Evolutionary conservation across 2,329 filamentous ascomycete species (phyloP), one percentile per base, ranked within the genome.

Genomic region (Cladophialophora immunda): DNA sequence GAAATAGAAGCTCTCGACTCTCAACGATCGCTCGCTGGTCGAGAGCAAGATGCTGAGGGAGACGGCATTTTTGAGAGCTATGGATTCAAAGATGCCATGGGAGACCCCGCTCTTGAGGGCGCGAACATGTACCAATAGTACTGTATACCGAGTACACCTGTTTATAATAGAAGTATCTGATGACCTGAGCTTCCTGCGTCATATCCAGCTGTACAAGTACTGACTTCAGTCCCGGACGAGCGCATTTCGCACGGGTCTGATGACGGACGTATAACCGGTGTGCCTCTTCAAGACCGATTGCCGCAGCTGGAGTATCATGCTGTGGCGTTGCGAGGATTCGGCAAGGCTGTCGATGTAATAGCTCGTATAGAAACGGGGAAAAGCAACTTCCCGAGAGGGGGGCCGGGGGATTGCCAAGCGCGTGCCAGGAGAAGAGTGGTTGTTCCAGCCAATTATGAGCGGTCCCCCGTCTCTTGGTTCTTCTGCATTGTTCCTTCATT

Each of bases 101-200:
- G 17, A 60, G 45, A 36, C 27, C n/a, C 41, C 13, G 45, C 47
- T 4, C 45, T 54, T 27, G 29, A 27, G 4, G 30, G 30, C 32
- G 45, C n/a, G 11, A 30, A 30, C 11, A 19, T 59, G 38, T 50
- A n/a, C 17, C 57, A 59, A 50, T 59, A 59, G 41, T 25, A 47
- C 15, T n/a, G n/a, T n/a, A n/a, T n/a, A n/a, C n/a, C n/a, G n/a
- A n/a, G n/a, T n/a, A n/a, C n/a, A n/a, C n/a, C n/a, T n/a, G n/a
- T n/a, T n/a, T n/a, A n/a, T n/a, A n/a, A n/a, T n/a, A n/a, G n/a
- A n/a, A n/a, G n/a, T n/a, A n/a, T n/a, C n/a, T n/a, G n/a, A n/a
- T n/a, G 9, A 25, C 19, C 45, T 15, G 22, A 4, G 45, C 45
- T 25, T 50, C 15, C 8, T 27, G 45, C 19, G 8, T 27, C 22